Evolutionary conservation across 2,329 filamentous ascomycete species (phyloP), one percentile per base, ranked within the genome.

Genomic region (Aspergillus fumigatiaffinis): DNA sequence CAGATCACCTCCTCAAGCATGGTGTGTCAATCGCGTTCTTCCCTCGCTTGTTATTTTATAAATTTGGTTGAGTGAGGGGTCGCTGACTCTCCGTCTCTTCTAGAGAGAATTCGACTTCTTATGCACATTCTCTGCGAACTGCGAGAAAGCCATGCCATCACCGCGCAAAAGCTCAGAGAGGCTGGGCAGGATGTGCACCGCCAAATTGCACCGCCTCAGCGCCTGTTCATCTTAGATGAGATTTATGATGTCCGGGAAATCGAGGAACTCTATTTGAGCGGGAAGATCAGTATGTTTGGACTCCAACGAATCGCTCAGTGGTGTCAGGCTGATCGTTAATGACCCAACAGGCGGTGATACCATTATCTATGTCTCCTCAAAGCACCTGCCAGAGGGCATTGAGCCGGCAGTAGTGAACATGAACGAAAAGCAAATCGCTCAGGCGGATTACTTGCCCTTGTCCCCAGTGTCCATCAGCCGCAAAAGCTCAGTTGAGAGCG

Each of bases 1-100:
- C 77, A 8, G 77, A 79, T 58, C 77, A 80, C 64, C 67, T 78
- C 20, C 66, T 69, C 35, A 77, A 77, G 58, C 64, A 68, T 51
- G 73, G 76, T 78, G 68, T 60, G 72, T 35, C 9, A 12, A 21
- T 32, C 7, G 32, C 10, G 5, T 25, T 47, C 21, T 47, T 29
- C n/a, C 20, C 20, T 50, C 28, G 17, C 10, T 8, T n/a, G 44
- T 3, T 23, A 7, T 47, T 26, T 47, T 10, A 46, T n/a, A 25
- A 20, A 23, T 25, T 8, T 3, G 6, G 6, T 51, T 35, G 1
- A 32, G 23, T 26, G 8, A 38, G 35, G 17, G 21, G 8, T 14
- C 53, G 32, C 42, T 62, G n/a, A 58, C 26, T 5, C n/a, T 3
- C 8, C 4, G n/a, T 17, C 2, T n/a, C 32, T 7, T 5, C 12